Base-by-base conservation (phyloP, 2,329 filamentous ascomycete species). In the Diaporthe helianthi region DNA sequence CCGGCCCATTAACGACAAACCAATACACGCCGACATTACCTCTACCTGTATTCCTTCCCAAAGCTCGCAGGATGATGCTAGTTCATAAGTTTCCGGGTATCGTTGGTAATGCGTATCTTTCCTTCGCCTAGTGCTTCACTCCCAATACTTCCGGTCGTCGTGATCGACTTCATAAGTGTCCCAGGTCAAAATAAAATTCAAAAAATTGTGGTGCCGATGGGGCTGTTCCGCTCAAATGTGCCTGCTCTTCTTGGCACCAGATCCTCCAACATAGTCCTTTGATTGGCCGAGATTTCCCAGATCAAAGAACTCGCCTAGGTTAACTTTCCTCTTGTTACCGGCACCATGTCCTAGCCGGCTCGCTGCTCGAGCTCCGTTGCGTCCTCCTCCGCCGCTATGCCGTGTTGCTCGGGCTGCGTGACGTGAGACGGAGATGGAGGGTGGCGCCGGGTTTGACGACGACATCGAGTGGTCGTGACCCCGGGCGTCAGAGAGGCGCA, bases 251-350 rank as follows among this genome's bases (percentile, higher is more conserved):
- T 89, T 89, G 17, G 78, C 78, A 51, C 81, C 79, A 44, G 79
- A 78, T 36, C 80, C 80, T 17, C 83, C 82, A 72, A 86, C 85
- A 41, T 83, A 77, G 71, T 93, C 90, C 76, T 90, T 91, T 52
- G 87, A 87, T 70, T 86, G 83, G 38, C 85, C 85, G 63, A 92
- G 78, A 72, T 87, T 89, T 65, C 88, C 87, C 9, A 92, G 82
- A 75, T 93, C 91, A 76, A 94, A 94, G 66, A 93, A 89, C 75
- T 94, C 92, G 29, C 89, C 87, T 75, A 92, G 86, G 74, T 92
- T 91, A 73, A 93, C 85, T 74, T 91, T 87, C 51, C 92, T 86
- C 79, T 95, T 95, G 73, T 89, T 85, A 1, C 92, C 92, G 10
- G 90, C 87, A 8, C 88, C 89, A 69, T 86, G 85, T 5, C 89